Percentiles rank a stretch among this genome's conserved stretches.
Conservation (phyloP, 163 green algal genomes). For the Volvox carteri region DNA sequence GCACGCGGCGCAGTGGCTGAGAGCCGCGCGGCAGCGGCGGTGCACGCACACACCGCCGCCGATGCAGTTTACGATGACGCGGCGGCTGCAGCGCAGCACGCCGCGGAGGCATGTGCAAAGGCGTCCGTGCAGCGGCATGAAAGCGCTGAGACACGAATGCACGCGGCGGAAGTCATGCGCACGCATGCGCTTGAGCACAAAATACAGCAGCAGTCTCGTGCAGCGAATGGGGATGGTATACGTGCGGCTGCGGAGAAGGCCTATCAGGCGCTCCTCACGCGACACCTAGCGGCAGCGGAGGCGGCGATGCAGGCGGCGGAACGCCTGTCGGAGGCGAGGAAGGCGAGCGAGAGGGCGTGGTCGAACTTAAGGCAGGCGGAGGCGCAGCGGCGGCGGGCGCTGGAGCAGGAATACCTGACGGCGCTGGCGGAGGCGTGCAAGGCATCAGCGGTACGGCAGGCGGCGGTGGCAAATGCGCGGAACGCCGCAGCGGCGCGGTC, state of each 20-base stretch:
- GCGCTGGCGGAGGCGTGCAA: background rate
- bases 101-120: background rate
- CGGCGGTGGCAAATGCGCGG: background rate
- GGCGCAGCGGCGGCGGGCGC: background rate
- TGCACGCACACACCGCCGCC: background rate
- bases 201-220: background rate
- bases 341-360: background rate
- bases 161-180: background rate
- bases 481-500: background rate
- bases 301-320: background rate
- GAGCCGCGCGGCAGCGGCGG: background rate
- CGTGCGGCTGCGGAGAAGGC: background rate
- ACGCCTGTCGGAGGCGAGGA: background rate
- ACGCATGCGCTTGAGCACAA: background rate
- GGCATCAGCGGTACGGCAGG: background rate
- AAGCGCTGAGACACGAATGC: background rate
- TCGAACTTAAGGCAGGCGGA: background rate
- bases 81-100: background rate
- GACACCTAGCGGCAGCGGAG: background rate
- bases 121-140: background rate
- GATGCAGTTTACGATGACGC: background rate
- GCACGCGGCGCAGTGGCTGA: background rate
- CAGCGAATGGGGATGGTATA: too few species aligned
- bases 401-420: background rate
- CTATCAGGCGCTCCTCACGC: background rate